Evolutionary conservation across 768 basidiomycete species (phyloP), one percentile per base, ranked within the genome.

Genomic region (Xerocomellus chrysenteron): DNA sequence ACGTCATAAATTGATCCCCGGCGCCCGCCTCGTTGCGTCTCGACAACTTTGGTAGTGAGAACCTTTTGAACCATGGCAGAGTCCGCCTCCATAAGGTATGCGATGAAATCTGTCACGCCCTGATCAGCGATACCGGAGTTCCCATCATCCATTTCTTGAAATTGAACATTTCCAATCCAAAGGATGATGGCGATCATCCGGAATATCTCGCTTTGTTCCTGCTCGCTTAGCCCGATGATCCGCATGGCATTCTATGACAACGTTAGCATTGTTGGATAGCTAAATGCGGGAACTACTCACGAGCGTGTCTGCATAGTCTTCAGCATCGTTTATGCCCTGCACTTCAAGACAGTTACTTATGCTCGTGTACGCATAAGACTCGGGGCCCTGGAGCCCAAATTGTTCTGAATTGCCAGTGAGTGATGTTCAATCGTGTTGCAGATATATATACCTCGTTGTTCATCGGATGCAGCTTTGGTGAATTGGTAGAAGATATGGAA

Each of bases 401-500:
- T 86, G 84, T 77, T 98, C 97, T 96, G 72, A 3, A 62, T 50
- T 52, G 19, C 64, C 30, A 43, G 43, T 61, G 37, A 71, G 56
- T 57, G 54, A 44, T 47, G 33, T 32, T 47, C 33, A 33, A 42
- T 3, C 35, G 50, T 8, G 26, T 42, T 7, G 50, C 14, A 28
- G n/a, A 48, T 26, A 19, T 81, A 55, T 65, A 55, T 65, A 92
- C 94, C 94, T 72, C 93, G 84, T 72, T 98, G 93, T 45, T 88
- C 91, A 46, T 87, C 80, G 8, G 90, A 85, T 5, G 97, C 96
- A 6, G 87, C 94, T 70, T 98, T 99, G 28, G 97, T 98, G 73
- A 98, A 97, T 69, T 99, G 97, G 73, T 98, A 99, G 79, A 99
- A 98, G 58, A 99, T 95, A 68, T 99, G 97, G 73, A 98, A 98